Conservation (phyloP, 2,329 filamentous ascomycete species). For the Fusarium neocosmosporiellum region DNA sequence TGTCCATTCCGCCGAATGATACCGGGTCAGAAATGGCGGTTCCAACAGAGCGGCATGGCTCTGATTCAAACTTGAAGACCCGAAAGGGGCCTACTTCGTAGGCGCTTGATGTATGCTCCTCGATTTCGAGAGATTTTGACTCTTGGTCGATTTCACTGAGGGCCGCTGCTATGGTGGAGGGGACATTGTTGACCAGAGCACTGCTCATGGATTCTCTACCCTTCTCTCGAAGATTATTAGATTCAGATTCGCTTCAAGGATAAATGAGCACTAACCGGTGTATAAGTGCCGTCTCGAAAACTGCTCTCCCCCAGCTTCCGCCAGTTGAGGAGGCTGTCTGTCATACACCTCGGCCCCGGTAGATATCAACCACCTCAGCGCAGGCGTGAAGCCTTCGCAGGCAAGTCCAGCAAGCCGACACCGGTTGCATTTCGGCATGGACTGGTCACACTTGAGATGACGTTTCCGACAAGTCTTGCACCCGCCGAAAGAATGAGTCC, state of each 20-base stretch:
- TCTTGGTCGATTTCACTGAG: constrained; percentile 31
- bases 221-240: constrained; percentile 8
- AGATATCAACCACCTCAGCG: constrained; percentile 33
- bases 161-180: constrained; percentile 31
- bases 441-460: constrained; percentile 39
- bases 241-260: not conserved
- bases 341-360: constrained; percentile 34
- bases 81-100: constrained; percentile 28
- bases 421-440: constrained; percentile 27
- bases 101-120: not conserved
- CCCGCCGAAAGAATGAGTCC: constrained; percentile 36
- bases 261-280: constrained; percentile 10
- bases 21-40: constrained; percentile 22
- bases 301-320: constrained; percentile 21
- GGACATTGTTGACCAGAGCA: constrained; percentile 15
- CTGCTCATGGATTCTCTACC: constrained; percentile 32
- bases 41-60: not conserved
- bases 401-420: constrained; percentile 27
- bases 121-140: constrained; percentile 15
- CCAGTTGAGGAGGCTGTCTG: constrained; percentile 15
- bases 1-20: constrained; percentile 18
- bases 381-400: constrained; percentile 35
- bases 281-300: constrained; percentile 36
- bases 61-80: constrained; percentile 33
- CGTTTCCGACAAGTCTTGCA: constrained; percentile 40